Evolutionary conservation across 768 basidiomycete genomes (phyloP), one percentile per base, ranked within the genome.

Genomic region (Kockovaella imperatae): DNA sequence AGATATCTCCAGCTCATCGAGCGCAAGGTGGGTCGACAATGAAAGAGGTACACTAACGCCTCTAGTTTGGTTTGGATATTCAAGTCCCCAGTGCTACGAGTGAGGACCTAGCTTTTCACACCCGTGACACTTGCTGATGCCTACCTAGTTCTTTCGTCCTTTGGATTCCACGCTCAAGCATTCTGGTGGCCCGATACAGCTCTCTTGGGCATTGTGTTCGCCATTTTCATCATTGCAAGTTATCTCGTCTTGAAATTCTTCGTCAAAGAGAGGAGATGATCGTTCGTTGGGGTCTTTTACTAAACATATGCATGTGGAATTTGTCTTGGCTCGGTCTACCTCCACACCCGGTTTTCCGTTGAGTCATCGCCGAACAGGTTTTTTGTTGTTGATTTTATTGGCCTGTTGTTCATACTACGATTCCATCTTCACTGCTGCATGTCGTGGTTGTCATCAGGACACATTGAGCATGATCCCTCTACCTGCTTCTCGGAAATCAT

Each of bases 101-200:
- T 64, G 40, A 54, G 62, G 54, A n/a, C 15, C 31, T 32, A 32
- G 21, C 8, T 21, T 18, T 15, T 32, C 4, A 34, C 5, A 23
- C 30, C 35, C 45, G 13, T 6, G 8, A 25, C 24, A 23, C 20
- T 5, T 28, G 18, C 5, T 7, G 6, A 47, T 18, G 26, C 26
- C 15, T 41, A 10, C 10, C 25, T 32, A 64, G 62, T 99, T 61
- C 74, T 99, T 18, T 91, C 88, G 6, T 83, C 84, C 23, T 99
- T 99, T 59, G 95, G 95, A 4, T 80, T 99, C 44, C 79, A 83
- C 50, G 83, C 91, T 23, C 87, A 89, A 76, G 89, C 93, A 0
- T 97, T 91, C 77, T 99, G 95, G 95, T 97, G 87, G 87, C 95
- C 95, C 0, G 91, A 99, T 67, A 86, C 90, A 28, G 77, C 83